A percentile compares a stretch with the other conserved stretches of the same genome.
phyloP scores from a whole-genome alignment of 345 rosid species.

The Camelina neglecta region DNA sequence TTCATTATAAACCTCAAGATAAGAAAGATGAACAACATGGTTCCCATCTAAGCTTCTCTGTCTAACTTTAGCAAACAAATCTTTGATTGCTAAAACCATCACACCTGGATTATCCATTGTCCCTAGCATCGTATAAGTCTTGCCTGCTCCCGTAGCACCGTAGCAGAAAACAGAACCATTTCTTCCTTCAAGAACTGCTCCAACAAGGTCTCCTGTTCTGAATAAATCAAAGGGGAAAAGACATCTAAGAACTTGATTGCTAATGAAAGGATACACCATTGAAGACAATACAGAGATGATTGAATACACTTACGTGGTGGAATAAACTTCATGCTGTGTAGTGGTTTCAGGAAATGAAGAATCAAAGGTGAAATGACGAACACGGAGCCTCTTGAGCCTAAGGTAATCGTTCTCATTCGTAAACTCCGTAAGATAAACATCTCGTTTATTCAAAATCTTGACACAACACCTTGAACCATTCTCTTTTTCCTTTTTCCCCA shows the following conservation, averaged over 20 bases:
- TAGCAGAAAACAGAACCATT: conserved; percentile 99
- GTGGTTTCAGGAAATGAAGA: conserved; percentile 82
- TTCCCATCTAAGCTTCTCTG: conserved; percentile 89
- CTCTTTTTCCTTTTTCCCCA: conserved; percentile 90
- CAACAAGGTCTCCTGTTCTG: conserved; percentile 93
- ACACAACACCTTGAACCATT: conserved; percentile 79
- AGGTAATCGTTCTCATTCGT: conserved; percentile 81
- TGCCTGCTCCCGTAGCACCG: conserved; percentile 98
- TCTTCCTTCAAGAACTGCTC: conserved; percentile 88
- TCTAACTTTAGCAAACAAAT: conserved; percentile 82
- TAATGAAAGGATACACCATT: conserved; percentile 23
- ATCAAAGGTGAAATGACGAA: conserved; percentile 89
- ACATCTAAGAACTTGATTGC: conserved; percentile 13
- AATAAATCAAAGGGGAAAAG: conserved; percentile 17
- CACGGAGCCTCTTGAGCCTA: conserved; percentile 86
- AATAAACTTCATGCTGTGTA: conserved; percentile 80
- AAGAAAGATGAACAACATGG: conserved; percentile 86
- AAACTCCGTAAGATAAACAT: conserved; percentile 84
- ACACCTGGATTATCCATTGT: conserved; percentile 95
- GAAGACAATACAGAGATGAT: neutral
- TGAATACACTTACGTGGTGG: conserved; percentile 69
- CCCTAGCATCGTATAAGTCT: conserved; percentile 94
- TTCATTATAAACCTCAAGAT: conserved; percentile 96
- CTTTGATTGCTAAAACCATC: conserved; percentile 95
- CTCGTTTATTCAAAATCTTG: conserved; percentile 75